phyloP scores from a whole-genome alignment of 2,329 filamentous ascomycete species.

The Monosporascus sp. region DNA sequence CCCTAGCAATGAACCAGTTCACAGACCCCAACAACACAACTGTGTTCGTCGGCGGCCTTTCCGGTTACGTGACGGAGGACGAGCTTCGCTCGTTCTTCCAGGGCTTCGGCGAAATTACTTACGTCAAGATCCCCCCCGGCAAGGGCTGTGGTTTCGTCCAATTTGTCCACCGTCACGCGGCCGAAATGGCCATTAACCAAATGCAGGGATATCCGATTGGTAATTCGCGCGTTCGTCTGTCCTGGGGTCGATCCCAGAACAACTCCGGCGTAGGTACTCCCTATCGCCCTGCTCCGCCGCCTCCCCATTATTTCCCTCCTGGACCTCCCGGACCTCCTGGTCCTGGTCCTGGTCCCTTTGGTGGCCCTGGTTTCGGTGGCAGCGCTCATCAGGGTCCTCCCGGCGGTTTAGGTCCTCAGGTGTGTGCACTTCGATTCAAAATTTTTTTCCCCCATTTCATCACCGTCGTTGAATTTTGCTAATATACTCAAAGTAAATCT shows the following conservation, averaged over 20 bases:
- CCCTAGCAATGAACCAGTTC: conserved; percentile 88
- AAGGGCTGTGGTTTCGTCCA: conserved; percentile 99
- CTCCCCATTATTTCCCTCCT: conserved; percentile 28
- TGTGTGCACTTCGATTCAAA: conserved; percentile 12
- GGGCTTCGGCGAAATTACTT: conserved; percentile 98
- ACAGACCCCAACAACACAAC: conserved; percentile 99
- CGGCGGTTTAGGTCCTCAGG: conserved; percentile 27
- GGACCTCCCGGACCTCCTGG: conserved; percentile 22
- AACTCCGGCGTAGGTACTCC: conserved; percentile 98
- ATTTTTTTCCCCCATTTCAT: background rate
- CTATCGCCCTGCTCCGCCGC: conserved; percentile 79
- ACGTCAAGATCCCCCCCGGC: conserved; percentile 98
- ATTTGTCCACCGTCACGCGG: conserved; percentile 96
- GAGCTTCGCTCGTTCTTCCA: conserved; percentile 99
- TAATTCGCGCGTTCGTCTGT: conserved; percentile 94
- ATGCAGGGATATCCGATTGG: conserved; percentile 99
- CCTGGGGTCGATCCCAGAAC: conserved; percentile 98
- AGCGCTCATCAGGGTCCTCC: conserved; percentile 15
- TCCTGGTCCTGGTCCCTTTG: conserved; percentile 12
- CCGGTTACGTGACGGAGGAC: conserved; percentile 97
- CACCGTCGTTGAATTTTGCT: background rate
- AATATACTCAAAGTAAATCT: conserved; percentile 10
- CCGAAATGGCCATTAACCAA: conserved; percentile 99
- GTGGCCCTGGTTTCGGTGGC: conserved; percentile 19
- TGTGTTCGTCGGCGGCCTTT: conserved; percentile 94